Evolutionary conservation across 169 alveolate species (phyloP), one percentile per base, ranked within the genome.

Genomic region (Cystoisospora suis): DNA sequence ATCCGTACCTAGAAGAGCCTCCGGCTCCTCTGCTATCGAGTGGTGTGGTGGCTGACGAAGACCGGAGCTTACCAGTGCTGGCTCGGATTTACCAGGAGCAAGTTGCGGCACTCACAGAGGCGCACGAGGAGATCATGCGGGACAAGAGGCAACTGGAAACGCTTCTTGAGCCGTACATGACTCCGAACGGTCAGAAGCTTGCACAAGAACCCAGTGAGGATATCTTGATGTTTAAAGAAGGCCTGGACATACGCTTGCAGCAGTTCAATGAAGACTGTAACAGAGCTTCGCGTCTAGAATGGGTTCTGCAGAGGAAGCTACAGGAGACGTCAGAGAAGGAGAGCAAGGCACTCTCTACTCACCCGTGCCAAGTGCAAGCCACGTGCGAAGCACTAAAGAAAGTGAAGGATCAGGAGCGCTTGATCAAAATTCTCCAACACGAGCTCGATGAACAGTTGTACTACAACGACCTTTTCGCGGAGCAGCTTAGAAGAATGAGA

Each of bases 331-430:
- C 6, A 20, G 83, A 72, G 20, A 72, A 40, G 46, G 46, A 38
- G 46, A 56, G 42, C n/a, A 72, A 72, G 53, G 3, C 32, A 27
- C 38, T 72, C 23, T 34, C 3, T n/a, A 38, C 47, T 4, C 47
- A 72, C 27, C 83, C 83, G 3, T 72, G 56, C 29, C 83, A 72
- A 40, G 83, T 72, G 34, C 58, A 72, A 40, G 56, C 83, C 17
- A 72, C 83, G 42, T 72, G 83, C 29, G 42, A 38, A 40, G 83
- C 83, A 6, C 83, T 72, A 56, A 72, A 72, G 83, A 72, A 72
- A 72, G 23, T 72, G 15, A 34, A 72, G 32, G 83, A 72, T 53
- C 83, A 72, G 42, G 83, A 36, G 1, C 83, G 83, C 6, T 53
- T 72, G 3, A 72, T 72, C 23, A 72, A 72, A 40, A 6, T 72